A percentile compares a stretch with the other conserved stretches of the same genome.
phyloP scores from a whole-genome alignment of 2,329 filamentous ascomycete genomes.

The Trichoderma gracile region DNA sequence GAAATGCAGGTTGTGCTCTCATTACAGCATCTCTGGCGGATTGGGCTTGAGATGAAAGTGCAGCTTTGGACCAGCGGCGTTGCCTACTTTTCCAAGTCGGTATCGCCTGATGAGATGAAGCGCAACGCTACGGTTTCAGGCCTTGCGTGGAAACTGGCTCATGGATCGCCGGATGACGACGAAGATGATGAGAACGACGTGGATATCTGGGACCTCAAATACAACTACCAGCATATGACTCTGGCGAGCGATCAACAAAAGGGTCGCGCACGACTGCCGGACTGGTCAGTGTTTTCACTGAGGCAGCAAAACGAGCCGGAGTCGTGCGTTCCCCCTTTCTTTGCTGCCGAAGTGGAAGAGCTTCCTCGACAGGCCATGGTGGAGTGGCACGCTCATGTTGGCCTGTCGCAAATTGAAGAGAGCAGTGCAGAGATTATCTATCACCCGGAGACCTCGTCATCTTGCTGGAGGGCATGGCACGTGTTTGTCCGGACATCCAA shows the following conservation, averaged over 20 bases:
- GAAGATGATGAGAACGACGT: slow-evolving; percentile 50
- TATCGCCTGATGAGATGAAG: slow-evolving; percentile 34
- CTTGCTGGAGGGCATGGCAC: slow-evolving; percentile 38
- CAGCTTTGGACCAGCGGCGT: slow-evolving; percentile 74
- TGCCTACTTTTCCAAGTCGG: slow-evolving; percentile 63
- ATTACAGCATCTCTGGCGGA: slow-evolving; percentile 86
- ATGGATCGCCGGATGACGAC: slow-evolving; percentile 47
- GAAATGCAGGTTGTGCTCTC: slow-evolving; percentile 66
- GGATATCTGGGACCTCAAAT: slow-evolving; percentile 69
- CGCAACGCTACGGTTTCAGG: slow-evolving; percentile 46
- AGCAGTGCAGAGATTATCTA: slow-evolving; percentile 33
- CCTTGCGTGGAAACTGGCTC: slow-evolving; percentile 51
- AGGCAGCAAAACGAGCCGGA: slow-evolving; percentile 41
- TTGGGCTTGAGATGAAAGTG: slow-evolving; percentile 71
- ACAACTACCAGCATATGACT: slow-evolving; percentile 53
- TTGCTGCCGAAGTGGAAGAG: slow-evolving; percentile 72
- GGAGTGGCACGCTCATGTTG: slow-evolving; percentile 79
- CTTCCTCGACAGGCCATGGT: slow-evolving; percentile 73
- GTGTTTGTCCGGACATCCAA: slow-evolving; percentile 31
- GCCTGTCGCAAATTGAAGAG: slow-evolving; percentile 46
- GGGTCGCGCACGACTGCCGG: slow-evolving; percentile 45
- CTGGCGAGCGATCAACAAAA: slow-evolving; percentile 38
- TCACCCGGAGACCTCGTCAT: slow-evolving; percentile 26
- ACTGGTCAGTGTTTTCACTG: slow-evolving; percentile 49
- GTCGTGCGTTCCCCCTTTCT: slow-evolving; percentile 61